These are phyloP conservation scores for Metschnikowia matae DNA, from an alignment of 805 yeast genomes.

Conservation along the genomic window DNA sequence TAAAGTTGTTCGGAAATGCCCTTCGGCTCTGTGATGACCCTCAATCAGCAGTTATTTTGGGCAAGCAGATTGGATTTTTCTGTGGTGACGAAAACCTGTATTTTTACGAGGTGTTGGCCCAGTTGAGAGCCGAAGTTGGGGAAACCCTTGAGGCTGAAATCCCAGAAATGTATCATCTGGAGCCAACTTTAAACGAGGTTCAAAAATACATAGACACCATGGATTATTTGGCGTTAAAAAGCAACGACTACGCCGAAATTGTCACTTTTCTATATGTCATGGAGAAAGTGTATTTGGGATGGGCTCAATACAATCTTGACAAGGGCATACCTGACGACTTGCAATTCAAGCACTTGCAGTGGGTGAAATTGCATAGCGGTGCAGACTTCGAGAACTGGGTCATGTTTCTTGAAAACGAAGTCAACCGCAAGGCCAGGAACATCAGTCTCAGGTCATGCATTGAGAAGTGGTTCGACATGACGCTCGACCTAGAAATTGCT, in stretches of 20 bases:
- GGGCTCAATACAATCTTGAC: conserved; percentile 41
- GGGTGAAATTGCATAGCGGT: conserved; percentile 53
- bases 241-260: conserved; percentile 35
- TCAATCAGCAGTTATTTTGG: conserved; percentile 35
- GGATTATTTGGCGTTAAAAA: conserved; percentile 23
- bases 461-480: conserved; percentile 27
- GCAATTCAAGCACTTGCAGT: conserved; percentile 45
- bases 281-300: conserved; percentile 49
- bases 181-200: conserved; percentile 31
- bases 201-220: conserved; percentile 34
- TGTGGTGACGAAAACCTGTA: conserved; percentile 47
- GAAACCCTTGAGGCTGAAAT: conserved; percentile 19
- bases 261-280: conserved; percentile 43
- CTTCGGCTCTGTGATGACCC: conserved; percentile 41
- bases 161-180: conserved; percentile 17
- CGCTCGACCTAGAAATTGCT: conserved; percentile 38
- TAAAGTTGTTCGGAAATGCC: conserved; percentile 42
- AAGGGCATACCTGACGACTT: conserved; percentile 18
- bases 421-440: conserved; percentile 32
- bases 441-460: conserved; percentile 16
- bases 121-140: conserved; percentile 19
- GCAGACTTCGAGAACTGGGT: conserved; percentile 46
- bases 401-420: conserved; percentile 41
- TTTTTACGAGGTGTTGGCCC: conserved; percentile 27
- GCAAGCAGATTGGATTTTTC: conserved; percentile 50